phyloP scores from a whole-genome alignment of 2,329 filamentous ascomycete genomes.

The Myriosclerotinia duriaeana region DNA sequence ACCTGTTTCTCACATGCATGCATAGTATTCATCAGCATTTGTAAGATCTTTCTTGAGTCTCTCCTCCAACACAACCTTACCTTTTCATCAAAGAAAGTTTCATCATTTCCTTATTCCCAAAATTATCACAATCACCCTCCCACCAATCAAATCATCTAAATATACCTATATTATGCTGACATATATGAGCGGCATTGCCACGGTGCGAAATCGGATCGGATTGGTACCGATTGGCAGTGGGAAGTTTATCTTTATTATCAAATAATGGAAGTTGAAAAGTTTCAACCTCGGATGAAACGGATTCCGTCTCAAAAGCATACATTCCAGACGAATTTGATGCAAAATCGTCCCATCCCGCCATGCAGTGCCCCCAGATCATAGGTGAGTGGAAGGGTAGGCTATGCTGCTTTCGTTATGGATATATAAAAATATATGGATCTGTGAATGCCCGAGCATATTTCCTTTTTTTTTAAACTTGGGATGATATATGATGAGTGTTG shows the following conservation, averaged over 20 bases:
- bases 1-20: too few species aligned
- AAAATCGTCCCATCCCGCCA: neutral
- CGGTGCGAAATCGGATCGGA: neutral
- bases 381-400: slow-evolving; percentile 9
- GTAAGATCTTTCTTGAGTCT: too few species aligned
- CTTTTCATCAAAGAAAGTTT: too few species aligned
- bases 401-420: neutral
- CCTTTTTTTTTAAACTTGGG: neutral
- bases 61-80: too few species aligned
- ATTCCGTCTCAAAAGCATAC: slow-evolving; percentile 9
- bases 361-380: neutral
- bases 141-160: too few species aligned
- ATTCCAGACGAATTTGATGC: slow-evolving; percentile 11
- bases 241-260: too few species aligned
- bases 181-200: slow-evolving; percentile 1
- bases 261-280: neutral
- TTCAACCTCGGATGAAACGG: slow-evolving; percentile 19
- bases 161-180: neutral
- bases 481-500: neutral
- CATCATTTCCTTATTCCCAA: too few species aligned
- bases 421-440: neutral
- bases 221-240: neutral
- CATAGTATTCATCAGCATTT: too few species aligned
- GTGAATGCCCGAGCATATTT: neutral
- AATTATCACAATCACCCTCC: too few species aligned